Evolutionary conservation across 1,284 basidiomycete genomes (phyloP).

Genomic region (Microbotryomycetes sp.): DNA sequence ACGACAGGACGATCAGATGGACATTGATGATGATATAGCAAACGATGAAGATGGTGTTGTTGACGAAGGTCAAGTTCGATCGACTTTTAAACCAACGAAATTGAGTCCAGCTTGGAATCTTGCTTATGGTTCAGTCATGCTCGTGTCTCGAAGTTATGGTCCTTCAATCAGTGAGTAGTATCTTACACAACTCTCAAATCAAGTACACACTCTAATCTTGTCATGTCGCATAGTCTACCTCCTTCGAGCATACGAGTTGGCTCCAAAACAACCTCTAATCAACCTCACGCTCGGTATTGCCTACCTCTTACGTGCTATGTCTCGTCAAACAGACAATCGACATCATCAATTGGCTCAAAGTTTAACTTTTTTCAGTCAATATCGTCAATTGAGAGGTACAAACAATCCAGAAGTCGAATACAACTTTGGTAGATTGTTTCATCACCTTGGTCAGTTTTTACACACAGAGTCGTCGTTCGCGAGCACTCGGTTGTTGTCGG

Average conservation of each 20-base stretch:
- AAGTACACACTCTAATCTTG: too few species aligned
- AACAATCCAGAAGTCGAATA: conserved; percentile 70
- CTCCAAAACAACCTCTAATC: conserved; percentile 74
- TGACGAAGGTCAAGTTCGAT: conserved; percentile 4
- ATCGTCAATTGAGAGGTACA: conserved; percentile 53
- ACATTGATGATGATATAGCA: not conserved
- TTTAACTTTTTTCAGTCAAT: conserved; percentile 71
- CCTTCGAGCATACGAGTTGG: conserved; percentile 76
- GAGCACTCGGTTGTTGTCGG: not conserved
- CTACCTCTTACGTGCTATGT: conserved; percentile 81
- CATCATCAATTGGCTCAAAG: conserved; percentile 81
- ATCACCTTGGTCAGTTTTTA: conserved; percentile 64
- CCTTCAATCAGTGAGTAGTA: conserved; percentile 71
- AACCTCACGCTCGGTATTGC: conserved; percentile 75
- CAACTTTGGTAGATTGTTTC: conserved; percentile 85
- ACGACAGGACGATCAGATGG: not conserved
- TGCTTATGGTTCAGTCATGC: conserved; percentile 81
- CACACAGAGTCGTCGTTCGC: conserved; percentile 1
- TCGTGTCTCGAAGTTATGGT: conserved; percentile 78
- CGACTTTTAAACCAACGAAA: conserved; percentile 53
- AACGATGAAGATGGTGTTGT: conserved; percentile 12
- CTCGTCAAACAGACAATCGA: conserved; percentile 87
- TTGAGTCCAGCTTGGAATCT: conserved; percentile 66
- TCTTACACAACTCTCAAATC: not conserved
- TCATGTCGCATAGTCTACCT: conserved; percentile 62